These are phyloP conservation scores for Fusarium scirpi DNA, from an alignment of 2,329 filamentous ascomycete genomes.

Conservation along the genomic window DNA sequence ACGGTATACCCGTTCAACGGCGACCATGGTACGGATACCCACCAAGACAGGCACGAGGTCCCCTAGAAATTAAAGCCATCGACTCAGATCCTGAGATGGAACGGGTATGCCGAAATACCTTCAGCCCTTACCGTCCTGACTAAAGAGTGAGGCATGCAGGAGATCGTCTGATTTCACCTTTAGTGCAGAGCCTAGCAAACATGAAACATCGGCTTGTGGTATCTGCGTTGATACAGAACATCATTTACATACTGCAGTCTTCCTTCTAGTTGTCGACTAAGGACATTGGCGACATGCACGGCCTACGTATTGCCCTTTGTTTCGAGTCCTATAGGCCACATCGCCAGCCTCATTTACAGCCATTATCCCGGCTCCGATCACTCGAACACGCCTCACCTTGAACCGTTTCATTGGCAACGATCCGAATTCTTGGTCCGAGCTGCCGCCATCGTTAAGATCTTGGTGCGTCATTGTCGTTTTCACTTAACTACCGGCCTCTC, in stretches of 20 bases:
- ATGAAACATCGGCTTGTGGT: slow-evolving; percentile 30
- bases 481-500: slow-evolving; percentile 28
- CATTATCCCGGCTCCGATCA: slow-evolving; percentile 42
- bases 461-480: slow-evolving; percentile 39
- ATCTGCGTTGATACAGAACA: slow-evolving; percentile 16
- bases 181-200: slow-evolving; percentile 18
- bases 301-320: slow-evolving; percentile 28
- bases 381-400: slow-evolving; percentile 21
- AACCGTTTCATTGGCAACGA: slow-evolving; percentile 40
- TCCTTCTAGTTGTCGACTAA: slow-evolving; percentile 2
- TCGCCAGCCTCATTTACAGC: slow-evolving; percentile 45
- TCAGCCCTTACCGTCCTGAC: slow-evolving; percentile 12
- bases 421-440: slow-evolving; percentile 18
- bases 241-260: not conserved
- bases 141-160: slow-evolving; percentile 27
- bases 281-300: slow-evolving; percentile 12
- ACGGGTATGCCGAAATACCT: slow-evolving; percentile 12
- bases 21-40: not conserved
- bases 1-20: slow-evolving; percentile 15
- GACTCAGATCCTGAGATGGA: slow-evolving; percentile 3
- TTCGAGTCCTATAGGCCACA: slow-evolving; percentile 34
- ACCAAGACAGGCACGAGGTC: not conserved
- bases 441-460: slow-evolving; percentile 41
- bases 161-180: slow-evolving; percentile 25
- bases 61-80: not conserved